phyloP scores from a whole-genome alignment of 106 monocot genomes.

The Alisma plantagoaquatica region DNA sequence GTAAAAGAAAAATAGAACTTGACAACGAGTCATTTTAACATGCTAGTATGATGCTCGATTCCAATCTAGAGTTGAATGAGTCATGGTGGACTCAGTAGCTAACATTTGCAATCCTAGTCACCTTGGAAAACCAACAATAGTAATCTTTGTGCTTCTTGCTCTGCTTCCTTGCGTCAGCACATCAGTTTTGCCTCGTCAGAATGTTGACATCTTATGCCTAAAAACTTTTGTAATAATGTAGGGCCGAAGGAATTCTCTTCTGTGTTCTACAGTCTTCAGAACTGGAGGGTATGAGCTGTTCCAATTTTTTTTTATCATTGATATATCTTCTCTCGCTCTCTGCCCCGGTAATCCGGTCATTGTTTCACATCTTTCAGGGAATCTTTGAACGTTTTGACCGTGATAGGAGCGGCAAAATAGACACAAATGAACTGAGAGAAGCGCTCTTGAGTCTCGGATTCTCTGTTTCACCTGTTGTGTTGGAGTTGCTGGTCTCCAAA shows the following conservation, averaged over 20 bases:
- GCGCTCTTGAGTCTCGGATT: slow-evolving; percentile 83
- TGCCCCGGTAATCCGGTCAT: neutral
- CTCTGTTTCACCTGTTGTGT: slow-evolving; percentile 62
- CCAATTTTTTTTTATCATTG: neutral
- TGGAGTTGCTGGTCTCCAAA: slow-evolving; percentile 84
- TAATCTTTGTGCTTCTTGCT: neutral
- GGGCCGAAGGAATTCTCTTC: slow-evolving; percentile 94
- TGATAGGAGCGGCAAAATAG: slow-evolving; percentile 91
- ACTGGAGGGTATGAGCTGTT: slow-evolving; percentile 66
- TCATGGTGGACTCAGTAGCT: neutral
- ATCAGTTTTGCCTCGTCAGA: neutral
- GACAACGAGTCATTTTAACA: too few species aligned
- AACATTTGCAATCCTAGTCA: neutral
- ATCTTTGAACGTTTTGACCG: slow-evolving; percentile 94
- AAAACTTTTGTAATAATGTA: too few species aligned
- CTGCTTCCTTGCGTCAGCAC: neutral
- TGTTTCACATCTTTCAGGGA: slow-evolving; percentile 19
- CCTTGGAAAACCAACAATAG: too few species aligned
- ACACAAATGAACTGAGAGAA: slow-evolving; percentile 60
- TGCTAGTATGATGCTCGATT: too few species aligned
- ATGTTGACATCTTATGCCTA: neutral
- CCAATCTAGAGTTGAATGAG: too few species aligned
- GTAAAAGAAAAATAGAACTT: too few species aligned
- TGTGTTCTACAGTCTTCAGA: slow-evolving; percentile 94
- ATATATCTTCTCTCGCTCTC: neutral